Evolutionary conservation across 768 basidiomycete species (phyloP).

Genomic region (Clavulina sp.): DNA sequence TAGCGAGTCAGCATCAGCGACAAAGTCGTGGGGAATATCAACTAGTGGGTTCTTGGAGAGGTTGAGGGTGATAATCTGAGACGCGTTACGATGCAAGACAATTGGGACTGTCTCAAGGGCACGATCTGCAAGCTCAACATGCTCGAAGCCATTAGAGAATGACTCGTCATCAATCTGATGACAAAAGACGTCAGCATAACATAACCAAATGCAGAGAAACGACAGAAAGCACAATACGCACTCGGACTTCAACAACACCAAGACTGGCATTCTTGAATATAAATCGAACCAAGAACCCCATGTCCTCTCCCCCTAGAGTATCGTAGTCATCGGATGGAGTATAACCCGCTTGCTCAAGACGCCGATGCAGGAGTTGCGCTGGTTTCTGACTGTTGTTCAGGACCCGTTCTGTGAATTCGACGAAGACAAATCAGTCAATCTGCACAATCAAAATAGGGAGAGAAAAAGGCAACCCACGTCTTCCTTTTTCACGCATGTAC

Average conservation of each 20-base stretch:
- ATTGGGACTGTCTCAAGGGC: constrained; percentile 81
- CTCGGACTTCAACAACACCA: constrained; percentile 29
- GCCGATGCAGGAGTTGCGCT: constrained; percentile 62
- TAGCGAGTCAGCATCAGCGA: constrained; percentile 68
- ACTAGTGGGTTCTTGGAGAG: constrained; percentile 90
- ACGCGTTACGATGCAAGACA: constrained; percentile 65
- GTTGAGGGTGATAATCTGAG: constrained; percentile 66
- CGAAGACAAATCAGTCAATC: background rate
- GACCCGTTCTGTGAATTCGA: constrained; percentile 46
- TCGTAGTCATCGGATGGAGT: constrained; percentile 63
- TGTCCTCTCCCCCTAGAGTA: constrained; percentile 55
- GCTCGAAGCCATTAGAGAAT: constrained; percentile 50
- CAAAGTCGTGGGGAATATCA: constrained; percentile 91
- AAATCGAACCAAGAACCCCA: constrained; percentile 76
- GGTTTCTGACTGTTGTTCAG: constrained; percentile 69
- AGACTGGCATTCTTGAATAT: constrained; percentile 69
- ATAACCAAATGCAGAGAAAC: constrained; percentile 15
- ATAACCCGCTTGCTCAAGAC: constrained; percentile 82
- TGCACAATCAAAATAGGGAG: background rate
- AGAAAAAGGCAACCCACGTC: constrained; percentile 33
- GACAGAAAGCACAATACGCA: constrained; percentile 15
- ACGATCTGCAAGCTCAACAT: constrained; percentile 64
- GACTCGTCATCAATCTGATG: constrained; percentile 51
- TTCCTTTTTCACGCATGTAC: constrained; percentile 58
- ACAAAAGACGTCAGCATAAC: background rate